Conservation (phyloP, 2,329 filamentous ascomycete species). For the Ophiostoma quercus region DNA sequence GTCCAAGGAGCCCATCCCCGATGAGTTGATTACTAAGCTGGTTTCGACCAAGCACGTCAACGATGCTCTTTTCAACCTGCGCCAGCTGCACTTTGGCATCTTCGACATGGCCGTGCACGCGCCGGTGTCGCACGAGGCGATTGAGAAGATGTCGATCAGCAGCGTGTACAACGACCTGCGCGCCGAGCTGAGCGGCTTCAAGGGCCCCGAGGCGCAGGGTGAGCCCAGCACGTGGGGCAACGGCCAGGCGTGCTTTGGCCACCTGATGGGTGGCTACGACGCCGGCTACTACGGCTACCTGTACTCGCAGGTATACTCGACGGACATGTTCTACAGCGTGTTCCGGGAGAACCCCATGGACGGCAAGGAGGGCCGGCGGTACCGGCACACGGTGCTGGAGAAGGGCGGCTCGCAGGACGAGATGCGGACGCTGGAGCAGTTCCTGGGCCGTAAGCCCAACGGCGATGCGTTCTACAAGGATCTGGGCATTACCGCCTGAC, state of each 20-base stretch:
- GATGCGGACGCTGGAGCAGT: constrained; percentile 73
- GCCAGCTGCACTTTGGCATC: constrained; percentile 74
- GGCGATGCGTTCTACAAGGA: constrained; percentile 77
- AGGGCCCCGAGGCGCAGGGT: constrained; percentile 65
- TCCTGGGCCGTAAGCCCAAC: constrained; percentile 69
- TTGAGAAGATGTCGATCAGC: constrained; percentile 60
- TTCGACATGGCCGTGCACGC: constrained; percentile 81
- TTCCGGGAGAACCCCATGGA: constrained; percentile 79
- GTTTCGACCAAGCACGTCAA: constrained; percentile 77
- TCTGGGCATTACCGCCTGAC: constrained; percentile 48
- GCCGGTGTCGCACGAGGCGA: constrained; percentile 61
- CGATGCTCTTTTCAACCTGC: constrained; percentile 69
- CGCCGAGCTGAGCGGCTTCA: constrained; percentile 64
- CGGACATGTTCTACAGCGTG: constrained; percentile 79
- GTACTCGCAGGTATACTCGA: constrained; percentile 72
- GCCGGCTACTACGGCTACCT: constrained; percentile 76
- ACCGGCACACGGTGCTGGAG: constrained; percentile 73
- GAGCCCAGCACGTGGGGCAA: constrained; percentile 63
- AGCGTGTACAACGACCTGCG: constrained; percentile 68
- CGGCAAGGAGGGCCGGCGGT: constrained; percentile 64
- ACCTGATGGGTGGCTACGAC: constrained; percentile 79
- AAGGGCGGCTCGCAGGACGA: constrained; percentile 73
- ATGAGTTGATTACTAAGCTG: constrained; percentile 67
- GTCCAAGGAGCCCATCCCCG: constrained; percentile 63
- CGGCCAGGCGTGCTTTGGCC: constrained; percentile 74